Conservation (phyloP, 257 asterid species). For the Avicennia marina region DNA sequence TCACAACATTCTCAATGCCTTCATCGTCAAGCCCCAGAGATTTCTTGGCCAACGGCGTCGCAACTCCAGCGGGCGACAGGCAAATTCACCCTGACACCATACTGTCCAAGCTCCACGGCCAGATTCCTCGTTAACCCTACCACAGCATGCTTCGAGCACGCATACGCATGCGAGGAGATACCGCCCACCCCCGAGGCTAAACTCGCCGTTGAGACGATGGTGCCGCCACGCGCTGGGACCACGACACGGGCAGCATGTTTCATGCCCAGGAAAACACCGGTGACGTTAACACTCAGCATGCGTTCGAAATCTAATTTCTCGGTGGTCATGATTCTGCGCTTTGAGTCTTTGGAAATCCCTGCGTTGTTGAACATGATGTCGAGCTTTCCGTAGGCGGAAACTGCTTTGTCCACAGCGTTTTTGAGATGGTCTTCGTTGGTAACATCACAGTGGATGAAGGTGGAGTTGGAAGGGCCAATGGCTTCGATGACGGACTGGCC, state of each 20-base stretch:
- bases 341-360: constrained; percentile 9
- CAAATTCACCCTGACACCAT: constrained; percentile 30
- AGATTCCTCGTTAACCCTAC: constrained; percentile 43
- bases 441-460: neutral
- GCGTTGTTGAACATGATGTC: constrained; percentile 46
- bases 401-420: constrained; percentile 23
- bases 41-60: no score
- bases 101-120: constrained; percentile 48
- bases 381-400: constrained; percentile 32
- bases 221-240: constrained; percentile 40
- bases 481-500: constrained; percentile 23
- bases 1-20: no score
- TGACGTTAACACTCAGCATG: constrained; percentile 28
- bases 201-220: constrained; percentile 46
- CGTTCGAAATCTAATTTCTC: constrained; percentile 34
- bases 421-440: constrained; percentile 22
- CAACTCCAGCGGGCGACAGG: no score
- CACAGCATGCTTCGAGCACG: constrained; percentile 53
- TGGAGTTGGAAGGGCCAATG: constrained; percentile 6
- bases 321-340: constrained; percentile 4
- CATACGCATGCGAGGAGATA: constrained; percentile 39
- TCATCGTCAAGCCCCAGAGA: no score
- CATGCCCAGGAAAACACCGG: constrained; percentile 51
- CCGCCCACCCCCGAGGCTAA: constrained; percentile 32
- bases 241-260: constrained; percentile 56